phyloP scores from a whole-genome alignment of 2,329 filamentous ascomycete genomes.

The Grosmannia penicillata region DNA sequence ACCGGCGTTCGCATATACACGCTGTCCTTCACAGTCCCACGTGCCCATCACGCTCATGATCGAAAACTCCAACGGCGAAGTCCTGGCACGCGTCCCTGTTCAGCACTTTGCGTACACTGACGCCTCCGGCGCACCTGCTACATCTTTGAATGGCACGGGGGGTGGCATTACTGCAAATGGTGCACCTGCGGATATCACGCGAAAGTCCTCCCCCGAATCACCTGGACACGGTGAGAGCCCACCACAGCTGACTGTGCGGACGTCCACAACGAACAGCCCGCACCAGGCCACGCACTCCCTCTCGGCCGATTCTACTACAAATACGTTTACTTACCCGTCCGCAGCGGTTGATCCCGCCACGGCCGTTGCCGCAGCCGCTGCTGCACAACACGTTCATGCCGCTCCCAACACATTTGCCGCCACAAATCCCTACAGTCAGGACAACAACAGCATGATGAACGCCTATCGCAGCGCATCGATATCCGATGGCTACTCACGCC shows the following conservation, averaged over 20 bases:
- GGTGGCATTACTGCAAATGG: constrained; percentile 13
- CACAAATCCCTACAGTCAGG: constrained; percentile 21
- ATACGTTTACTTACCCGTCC: constrained; percentile 41
- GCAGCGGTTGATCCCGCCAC: constrained; percentile 33
- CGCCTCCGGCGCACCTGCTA: constrained; percentile 14
- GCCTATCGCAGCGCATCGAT: constrained; percentile 39
- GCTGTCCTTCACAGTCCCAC: constrained; percentile 27
- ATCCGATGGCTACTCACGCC: constrained; percentile 29
- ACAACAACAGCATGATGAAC: constrained; percentile 35
- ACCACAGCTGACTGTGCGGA: constrained; percentile 18
- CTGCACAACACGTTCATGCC: constrained; percentile 23
- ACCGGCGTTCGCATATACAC: constrained; percentile 42
- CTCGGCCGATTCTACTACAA: constrained; percentile 29
- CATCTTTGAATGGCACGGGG: constrained; percentile 1
- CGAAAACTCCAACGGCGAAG: constrained; percentile 35
- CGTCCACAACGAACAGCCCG: constrained; percentile 17
- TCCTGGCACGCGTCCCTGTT: constrained; percentile 33
- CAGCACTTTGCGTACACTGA: constrained; percentile 29
- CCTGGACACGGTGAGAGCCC: constrained; percentile 28
- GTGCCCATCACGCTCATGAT: constrained; percentile 41
- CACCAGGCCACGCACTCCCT: constrained; percentile 14
- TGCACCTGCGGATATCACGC: constrained; percentile 25
- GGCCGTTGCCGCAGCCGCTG: constrained; percentile 29
- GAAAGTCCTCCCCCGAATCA: constrained; percentile 23
- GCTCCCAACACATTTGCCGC: constrained; percentile 17